A percentile compares a stretch with the other conserved stretches of the same genome.
Evolutionary conservation across 306 rosid genomes (phyloP).

Genomic region (Gastrolobium bilobum): DNA sequence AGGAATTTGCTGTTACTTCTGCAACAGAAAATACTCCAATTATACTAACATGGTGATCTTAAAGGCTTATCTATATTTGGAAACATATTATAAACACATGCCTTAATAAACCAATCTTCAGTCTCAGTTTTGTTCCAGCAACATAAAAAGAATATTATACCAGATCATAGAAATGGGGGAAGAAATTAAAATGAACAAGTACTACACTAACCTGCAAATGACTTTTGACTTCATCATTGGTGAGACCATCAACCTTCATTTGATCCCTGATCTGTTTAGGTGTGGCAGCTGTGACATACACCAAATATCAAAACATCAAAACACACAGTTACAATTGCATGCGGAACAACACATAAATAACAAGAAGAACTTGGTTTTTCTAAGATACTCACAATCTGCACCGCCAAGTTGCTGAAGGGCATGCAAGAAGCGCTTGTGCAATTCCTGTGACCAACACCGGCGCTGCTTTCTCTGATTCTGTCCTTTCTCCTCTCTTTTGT

Average conservation of each 20-base stretch:
- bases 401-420: conserved; percentile 95
- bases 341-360: not conserved
- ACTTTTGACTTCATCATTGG: conserved; percentile 98
- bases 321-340: not conserved
- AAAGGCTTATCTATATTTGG: not conserved
- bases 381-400: conserved; percentile 67
- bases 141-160: not conserved
- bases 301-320: conserved; percentile 27
- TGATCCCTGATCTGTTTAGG: conserved; percentile 93
- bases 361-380: not conserved
- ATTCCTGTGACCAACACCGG: conserved; percentile 90
- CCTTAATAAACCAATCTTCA: not conserved
- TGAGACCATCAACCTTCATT: conserved; percentile 95
- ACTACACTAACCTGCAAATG: conserved; percentile 79
- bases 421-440: conserved; percentile 82
- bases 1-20: not conserved
- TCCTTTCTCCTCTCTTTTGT: conserved; percentile 67
- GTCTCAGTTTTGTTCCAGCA: not conserved
- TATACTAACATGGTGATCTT: not conserved
- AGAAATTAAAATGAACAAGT: not conserved
- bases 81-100: not conserved
- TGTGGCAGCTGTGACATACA: conserved; percentile 73
- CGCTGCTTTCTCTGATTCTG: conserved; percentile 78
- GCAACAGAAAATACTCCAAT: not conserved
- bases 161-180: not conserved